Percentiles rank a stretch among this genome's conserved stretches.
Conservation (phyloP, 208 protist genomes). For the Leishmania gerbilli region DNA sequence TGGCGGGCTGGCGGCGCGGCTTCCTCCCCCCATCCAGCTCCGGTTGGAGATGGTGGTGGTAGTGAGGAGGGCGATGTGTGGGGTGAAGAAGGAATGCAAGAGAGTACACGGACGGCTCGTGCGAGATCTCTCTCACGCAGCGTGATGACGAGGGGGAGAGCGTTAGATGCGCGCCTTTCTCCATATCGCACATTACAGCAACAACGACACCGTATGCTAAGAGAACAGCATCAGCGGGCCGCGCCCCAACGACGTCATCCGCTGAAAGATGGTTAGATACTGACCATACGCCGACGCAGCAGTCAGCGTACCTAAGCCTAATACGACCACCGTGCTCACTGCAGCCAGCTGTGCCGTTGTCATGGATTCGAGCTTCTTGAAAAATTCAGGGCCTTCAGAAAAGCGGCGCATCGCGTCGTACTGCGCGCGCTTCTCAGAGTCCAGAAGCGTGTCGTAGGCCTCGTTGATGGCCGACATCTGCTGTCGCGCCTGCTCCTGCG, state of each 20-base stretch:
- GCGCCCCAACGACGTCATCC: slow-evolving; percentile 26
- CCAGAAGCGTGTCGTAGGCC: slow-evolving; percentile 78
- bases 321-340: slow-evolving; percentile 19
- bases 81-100: too few species aligned
- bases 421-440: slow-evolving; percentile 48
- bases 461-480: slow-evolving; percentile 81
- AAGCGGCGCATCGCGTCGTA: slow-evolving; percentile 61
- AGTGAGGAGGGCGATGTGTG: neutral
- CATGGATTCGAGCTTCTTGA: slow-evolving; percentile 47
- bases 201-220: neutral
- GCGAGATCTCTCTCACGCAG: neutral
- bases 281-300: slow-evolving; percentile 39
- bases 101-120: neutral
- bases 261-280: slow-evolving; percentile 54
- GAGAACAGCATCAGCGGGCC: slow-evolving; percentile 21
- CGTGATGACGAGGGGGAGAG: neutral
- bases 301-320: slow-evolving; percentile 24
- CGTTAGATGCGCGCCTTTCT: neutral
- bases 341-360: slow-evolving; percentile 29
- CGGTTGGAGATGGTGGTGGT: neutral
- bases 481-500: slow-evolving; percentile 52
- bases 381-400: slow-evolving; percentile 22
- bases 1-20: neutral
- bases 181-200: neutral
- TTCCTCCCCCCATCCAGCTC: neutral